Conservation (phyloP, 2,329 filamentous ascomycete species). For the Colletotrichum musae region DNA sequence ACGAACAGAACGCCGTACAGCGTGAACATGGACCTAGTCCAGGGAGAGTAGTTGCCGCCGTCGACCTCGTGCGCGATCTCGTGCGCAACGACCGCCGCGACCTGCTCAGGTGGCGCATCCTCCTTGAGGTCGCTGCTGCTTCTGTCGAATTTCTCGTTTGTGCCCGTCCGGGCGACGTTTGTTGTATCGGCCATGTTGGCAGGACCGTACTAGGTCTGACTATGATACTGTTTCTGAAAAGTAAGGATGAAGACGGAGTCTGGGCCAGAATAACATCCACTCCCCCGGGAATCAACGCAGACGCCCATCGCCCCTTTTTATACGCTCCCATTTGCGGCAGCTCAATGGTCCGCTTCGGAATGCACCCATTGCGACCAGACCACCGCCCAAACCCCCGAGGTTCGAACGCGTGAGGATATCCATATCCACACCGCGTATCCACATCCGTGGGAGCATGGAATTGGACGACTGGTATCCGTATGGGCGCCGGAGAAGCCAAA, state of each 20-base stretch:
- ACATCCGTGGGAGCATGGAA: background rate
- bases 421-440: slow-evolving; percentile 15
- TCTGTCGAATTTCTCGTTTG: slow-evolving; percentile 20
- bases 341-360: slow-evolving; percentile 19
- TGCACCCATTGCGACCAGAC: slow-evolving; percentile 2
- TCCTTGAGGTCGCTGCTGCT: slow-evolving; percentile 17
- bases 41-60: slow-evolving; percentile 39
- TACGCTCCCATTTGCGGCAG: slow-evolving; percentile 6
- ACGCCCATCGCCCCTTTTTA: slow-evolving; percentile 19
- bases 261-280: background rate
- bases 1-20: slow-evolving; percentile 42
- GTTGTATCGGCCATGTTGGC: slow-evolving; percentile 28
- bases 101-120: slow-evolving; percentile 16
- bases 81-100: slow-evolving; percentile 29
- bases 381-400: background rate
- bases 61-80: slow-evolving; percentile 40
- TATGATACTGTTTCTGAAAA: background rate
- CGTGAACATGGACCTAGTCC: slow-evolving; percentile 42
- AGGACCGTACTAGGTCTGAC: background rate
- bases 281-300: background rate
- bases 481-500: background rate
- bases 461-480: background rate
- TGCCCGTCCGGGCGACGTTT: background rate
- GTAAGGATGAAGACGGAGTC: background rate
- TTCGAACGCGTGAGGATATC: background rate